phyloP scores from a whole-genome alignment of 768 basidiomycete genomes.

The Macrolepiota fuliginosa region DNA sequence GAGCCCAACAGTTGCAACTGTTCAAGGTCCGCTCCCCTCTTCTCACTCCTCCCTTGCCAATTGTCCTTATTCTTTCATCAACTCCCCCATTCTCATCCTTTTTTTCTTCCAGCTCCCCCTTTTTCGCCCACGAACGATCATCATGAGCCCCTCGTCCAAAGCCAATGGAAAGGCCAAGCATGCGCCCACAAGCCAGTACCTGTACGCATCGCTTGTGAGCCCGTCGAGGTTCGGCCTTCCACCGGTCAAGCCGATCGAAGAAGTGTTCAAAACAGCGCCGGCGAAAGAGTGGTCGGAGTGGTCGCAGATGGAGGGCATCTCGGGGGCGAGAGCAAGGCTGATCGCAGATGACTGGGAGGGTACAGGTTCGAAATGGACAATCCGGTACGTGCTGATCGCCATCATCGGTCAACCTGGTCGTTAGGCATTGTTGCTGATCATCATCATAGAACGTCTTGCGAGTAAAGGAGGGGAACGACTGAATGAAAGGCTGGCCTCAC shows the following conservation, averaged over 20 bases:
- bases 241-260: not conserved
- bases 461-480: not conserved
- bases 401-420: not conserved
- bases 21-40: not conserved
- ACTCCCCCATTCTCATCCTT: not conserved
- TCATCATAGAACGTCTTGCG: not conserved
- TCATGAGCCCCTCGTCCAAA: slow-evolving; percentile 6
- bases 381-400: not conserved
- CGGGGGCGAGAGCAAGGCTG: slow-evolving; percentile 7
- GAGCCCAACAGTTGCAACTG: not conserved
- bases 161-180: slow-evolving; percentile 12
- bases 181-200: not conserved
- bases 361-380: slow-evolving; percentile 6
- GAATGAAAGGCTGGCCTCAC: not conserved
- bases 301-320: slow-evolving; percentile 4
- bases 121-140: not conserved
- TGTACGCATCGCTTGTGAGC: not conserved
- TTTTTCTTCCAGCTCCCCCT: not conserved
- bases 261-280: not conserved
- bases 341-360: slow-evolving; percentile 12
- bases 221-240: slow-evolving; percentile 5
- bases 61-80: not conserved
- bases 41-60: not conserved
- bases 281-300: slow-evolving; percentile 1
- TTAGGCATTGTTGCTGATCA: not conserved